Evolutionary conservation across 208 protist species (phyloP).

Genomic region (Trypanosoma conorhini): DNA sequence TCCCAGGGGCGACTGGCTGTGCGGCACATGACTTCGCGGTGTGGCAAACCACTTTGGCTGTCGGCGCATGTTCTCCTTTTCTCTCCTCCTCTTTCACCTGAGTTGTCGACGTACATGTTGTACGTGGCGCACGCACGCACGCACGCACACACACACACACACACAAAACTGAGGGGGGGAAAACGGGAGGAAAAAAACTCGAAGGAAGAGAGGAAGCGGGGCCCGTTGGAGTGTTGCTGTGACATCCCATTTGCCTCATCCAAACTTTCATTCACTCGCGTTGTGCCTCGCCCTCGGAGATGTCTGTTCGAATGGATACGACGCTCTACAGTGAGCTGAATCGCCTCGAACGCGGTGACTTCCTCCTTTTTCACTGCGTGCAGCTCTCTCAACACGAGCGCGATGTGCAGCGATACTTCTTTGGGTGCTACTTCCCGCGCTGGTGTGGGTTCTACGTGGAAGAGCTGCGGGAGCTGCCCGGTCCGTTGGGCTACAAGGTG

Average conservation of each 20-base stretch:
- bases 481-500: constrained; percentile 73
- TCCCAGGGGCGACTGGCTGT: not conserved
- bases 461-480: constrained; percentile 84
- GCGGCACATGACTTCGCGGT: not conserved
- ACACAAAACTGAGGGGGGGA: constrained; percentile 5
- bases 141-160: not conserved
- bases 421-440: constrained; percentile 88
- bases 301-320: constrained; percentile 76
- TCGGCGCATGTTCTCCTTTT: not conserved
- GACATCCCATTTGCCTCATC: not conserved
- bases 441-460: constrained; percentile 91
- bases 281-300: constrained; percentile 10
- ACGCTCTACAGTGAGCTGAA: constrained; percentile 83
- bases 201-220: not conserved
- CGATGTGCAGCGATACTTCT: constrained; percentile 88
- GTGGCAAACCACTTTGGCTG: not conserved
- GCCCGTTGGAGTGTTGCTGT: not conserved
- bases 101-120: not conserved
- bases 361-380: constrained; percentile 81
- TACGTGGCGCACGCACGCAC: not conserved
- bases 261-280: not conserved
- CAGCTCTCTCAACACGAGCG: constrained; percentile 58
- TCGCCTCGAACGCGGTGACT: constrained; percentile 81
- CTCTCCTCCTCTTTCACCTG: not conserved
- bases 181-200: not conserved